Conservation (phyloP, 305 asterid species). For the Fraxinus floribunda region DNA sequence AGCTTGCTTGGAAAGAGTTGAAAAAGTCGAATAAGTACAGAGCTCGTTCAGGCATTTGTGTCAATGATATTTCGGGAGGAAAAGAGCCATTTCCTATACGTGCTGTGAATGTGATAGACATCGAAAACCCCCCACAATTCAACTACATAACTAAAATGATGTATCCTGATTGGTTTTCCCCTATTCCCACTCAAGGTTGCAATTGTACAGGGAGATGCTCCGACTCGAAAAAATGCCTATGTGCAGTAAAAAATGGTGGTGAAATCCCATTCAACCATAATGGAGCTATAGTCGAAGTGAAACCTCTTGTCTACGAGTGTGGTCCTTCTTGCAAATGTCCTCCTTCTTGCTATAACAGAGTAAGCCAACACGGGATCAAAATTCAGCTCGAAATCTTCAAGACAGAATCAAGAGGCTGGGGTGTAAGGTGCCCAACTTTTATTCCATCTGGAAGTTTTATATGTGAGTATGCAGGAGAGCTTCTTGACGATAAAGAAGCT, state of each 20-base stretch:
- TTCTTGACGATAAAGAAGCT: conserved; percentile 85
- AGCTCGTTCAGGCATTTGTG: conserved; percentile 58
- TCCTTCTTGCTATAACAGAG: conserved; percentile 84
- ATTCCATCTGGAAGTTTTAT: conserved; percentile 86
- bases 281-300: conserved; percentile 87
- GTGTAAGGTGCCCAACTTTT: conserved; percentile 69
- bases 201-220: conserved; percentile 68
- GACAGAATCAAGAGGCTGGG: conserved; percentile 94
- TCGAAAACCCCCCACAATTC: conserved; percentile 59
- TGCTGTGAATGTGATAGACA: conserved; percentile 62
- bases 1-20: conserved; percentile 75
- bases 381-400: conserved; percentile 77
- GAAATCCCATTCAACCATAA: conserved; percentile 78
- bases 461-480: conserved; percentile 91
- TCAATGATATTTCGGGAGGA: conserved; percentile 63
- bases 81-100: conserved; percentile 54
- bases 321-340: conserved; percentile 91
- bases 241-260: conserved; percentile 74
- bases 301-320: conserved; percentile 72
- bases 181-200: conserved; percentile 61
- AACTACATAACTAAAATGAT: conserved; percentile 56
- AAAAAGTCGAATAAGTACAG: conserved; percentile 52
- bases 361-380: conserved; percentile 69
- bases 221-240: conserved; percentile 53
- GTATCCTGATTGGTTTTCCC: conserved; percentile 59